Conservation (phyloP, 495 filamentous ascomycete genomes). For the Lasiosphaeris hirsuta region DNA sequence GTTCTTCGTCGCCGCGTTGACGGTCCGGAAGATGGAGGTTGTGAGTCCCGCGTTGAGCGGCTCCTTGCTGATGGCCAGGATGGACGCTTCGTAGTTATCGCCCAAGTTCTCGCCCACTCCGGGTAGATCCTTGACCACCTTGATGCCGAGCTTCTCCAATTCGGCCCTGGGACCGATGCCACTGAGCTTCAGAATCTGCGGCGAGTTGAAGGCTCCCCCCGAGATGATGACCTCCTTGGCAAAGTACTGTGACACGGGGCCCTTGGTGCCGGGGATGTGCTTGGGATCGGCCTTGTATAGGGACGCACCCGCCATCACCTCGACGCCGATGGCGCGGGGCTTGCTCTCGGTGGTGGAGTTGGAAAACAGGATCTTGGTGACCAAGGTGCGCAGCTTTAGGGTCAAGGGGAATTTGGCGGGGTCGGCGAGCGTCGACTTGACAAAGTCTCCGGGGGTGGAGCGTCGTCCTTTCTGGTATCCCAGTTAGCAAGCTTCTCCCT, state of each 20-base stretch:
- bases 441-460: constrained; percentile 34
- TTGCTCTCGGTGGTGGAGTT: constrained; percentile 10
- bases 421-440: constrained; percentile 27
- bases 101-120: constrained; percentile 55
- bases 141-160: constrained; percentile 45
- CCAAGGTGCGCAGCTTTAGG: constrained; percentile 34
- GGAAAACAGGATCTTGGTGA: constrained; percentile 37
- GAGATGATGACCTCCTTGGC: constrained; percentile 52
- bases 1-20: constrained; percentile 20
- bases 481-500: too few relatives aligned
- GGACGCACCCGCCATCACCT: constrained; percentile 34
- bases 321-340: constrained; percentile 36
- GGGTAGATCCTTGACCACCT: constrained; percentile 45
- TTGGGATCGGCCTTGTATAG: constrained; percentile 43
- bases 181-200: constrained; percentile 53
- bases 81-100: constrained; percentile 48
- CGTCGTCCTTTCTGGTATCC: constrained; percentile 24
- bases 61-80: constrained; percentile 24
- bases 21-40: constrained; percentile 30
- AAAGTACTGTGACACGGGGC: constrained; percentile 19
- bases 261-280: constrained; percentile 18
- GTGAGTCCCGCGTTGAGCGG: constrained; percentile 17
- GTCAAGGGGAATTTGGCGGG: constrained; percentile 31
- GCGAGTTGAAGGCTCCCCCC: constrained; percentile 55
- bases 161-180: constrained; percentile 53